phyloP scores from a whole-genome alignment of 1,139 yeast genomes.

The Suhomyces ambrosiae region DNA sequence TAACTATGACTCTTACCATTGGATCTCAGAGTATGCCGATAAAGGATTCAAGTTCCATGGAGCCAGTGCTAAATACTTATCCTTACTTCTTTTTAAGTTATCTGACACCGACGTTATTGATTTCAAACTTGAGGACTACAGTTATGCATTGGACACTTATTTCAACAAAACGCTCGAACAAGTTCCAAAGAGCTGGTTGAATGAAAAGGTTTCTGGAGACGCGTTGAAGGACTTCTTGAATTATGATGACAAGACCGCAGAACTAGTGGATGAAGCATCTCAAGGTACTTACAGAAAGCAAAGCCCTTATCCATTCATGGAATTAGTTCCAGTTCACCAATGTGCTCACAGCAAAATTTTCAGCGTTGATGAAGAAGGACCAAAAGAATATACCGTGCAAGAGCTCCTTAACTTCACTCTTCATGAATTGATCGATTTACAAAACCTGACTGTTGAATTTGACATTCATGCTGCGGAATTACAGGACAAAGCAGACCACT shows the following conservation, averaged over 20 bases:
- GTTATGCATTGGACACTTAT: slow-evolving; percentile 34
- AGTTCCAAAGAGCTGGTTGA: slow-evolving; percentile 33
- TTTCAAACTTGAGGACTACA: slow-evolving; percentile 40
- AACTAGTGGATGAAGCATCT: slow-evolving; percentile 25
- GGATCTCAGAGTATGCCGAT: slow-evolving; percentile 60
- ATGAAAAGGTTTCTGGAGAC: slow-evolving; percentile 15
- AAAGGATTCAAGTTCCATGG: slow-evolving; percentile 56
- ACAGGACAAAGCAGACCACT: slow-evolving; percentile 38
- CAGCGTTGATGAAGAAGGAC: slow-evolving; percentile 13
- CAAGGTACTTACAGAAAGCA: slow-evolving; percentile 22
- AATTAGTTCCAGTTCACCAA: slow-evolving; percentile 20
- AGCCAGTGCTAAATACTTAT: slow-evolving; percentile 59
- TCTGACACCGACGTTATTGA: slow-evolving; percentile 57
- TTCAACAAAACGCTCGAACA: slow-evolving; percentile 28
- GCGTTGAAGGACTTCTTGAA: slow-evolving; percentile 23
- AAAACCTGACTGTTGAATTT: slow-evolving; percentile 32
- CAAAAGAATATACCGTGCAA: slow-evolving; percentile 28
- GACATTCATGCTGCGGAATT: slow-evolving; percentile 40
- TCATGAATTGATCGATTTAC: slow-evolving; percentile 29
- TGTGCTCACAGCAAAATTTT: slow-evolving; percentile 23
- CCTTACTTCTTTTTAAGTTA: slow-evolving; percentile 54
- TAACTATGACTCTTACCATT: slow-evolving; percentile 56
- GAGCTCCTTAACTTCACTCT: slow-evolving; percentile 31
- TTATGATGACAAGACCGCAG: slow-evolving; percentile 23
- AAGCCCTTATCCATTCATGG: slow-evolving; percentile 27